Conservation (phyloP, 2,329 filamentous ascomycete genomes). For the Diplocarpon mali region DNA sequence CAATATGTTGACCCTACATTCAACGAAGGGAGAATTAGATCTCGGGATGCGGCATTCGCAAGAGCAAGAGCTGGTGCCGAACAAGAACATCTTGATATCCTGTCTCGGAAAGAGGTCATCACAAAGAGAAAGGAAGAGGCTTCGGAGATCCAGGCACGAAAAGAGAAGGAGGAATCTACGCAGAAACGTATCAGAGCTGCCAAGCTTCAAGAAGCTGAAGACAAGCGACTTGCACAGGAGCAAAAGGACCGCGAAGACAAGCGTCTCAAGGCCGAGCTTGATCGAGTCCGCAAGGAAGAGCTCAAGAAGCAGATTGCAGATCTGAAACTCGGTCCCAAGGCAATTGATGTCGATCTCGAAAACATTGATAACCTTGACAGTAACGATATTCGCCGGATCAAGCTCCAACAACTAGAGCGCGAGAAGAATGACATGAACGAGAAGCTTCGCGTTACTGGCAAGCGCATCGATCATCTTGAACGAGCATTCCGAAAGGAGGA, state of each 20-base stretch:
- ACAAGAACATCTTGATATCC: conserved; percentile 75
- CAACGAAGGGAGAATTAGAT: conserved; percentile 68
- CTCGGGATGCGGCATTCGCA: conserved; percentile 67
- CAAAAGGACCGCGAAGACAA: conserved; percentile 82
- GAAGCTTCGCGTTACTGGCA: conserved; percentile 80
- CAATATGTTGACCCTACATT: conserved; percentile 90
- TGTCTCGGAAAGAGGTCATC: conserved; percentile 81
- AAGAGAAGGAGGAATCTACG: conserved; percentile 85
- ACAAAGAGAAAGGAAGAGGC: conserved; percentile 95
- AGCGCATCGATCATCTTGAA: conserved; percentile 94
- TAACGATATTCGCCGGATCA: conserved; percentile 84
- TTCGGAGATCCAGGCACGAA: conserved; percentile 76
- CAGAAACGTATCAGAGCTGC: conserved; percentile 79
- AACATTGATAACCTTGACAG: conserved; percentile 81
- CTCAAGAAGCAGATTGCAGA: conserved; percentile 87
- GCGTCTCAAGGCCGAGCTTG: conserved; percentile 75
- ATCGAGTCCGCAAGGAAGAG: conserved; percentile 84
- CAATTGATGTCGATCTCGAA: conserved; percentile 58
- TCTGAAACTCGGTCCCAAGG: conserved; percentile 79
- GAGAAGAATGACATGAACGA: conserved; percentile 96
- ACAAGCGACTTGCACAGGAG: conserved; percentile 80
- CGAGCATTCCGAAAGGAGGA: conserved; percentile 95
- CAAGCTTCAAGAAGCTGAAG: conserved; percentile 81
- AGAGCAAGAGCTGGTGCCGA: conserved; percentile 82
- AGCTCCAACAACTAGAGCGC: conserved; percentile 89